A percentile compares a stretch with the other conserved stretches of the same genome.
Conservation (phyloP, 306 rosid genomes). For the Cicer pinnatifidum region DNA sequence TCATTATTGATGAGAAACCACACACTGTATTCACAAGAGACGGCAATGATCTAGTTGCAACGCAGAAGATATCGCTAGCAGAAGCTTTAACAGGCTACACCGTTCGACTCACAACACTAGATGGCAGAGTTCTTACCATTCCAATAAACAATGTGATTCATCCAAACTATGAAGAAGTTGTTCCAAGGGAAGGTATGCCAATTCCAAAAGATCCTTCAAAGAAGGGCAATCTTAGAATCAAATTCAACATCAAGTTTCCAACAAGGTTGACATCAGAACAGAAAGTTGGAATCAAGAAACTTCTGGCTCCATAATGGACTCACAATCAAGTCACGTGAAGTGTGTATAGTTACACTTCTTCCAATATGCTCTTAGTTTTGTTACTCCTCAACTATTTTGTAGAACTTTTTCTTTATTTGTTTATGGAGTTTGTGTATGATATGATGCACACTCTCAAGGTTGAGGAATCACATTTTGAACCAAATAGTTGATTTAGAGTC, state of each 20-base stretch:
- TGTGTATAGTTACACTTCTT: neutral
- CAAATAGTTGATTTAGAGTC: neutral
- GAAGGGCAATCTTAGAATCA: conserved; percentile 48
- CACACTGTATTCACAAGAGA: conserved; percentile 42
- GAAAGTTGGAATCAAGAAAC: conserved; percentile 44
- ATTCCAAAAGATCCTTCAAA: conserved; percentile 46
- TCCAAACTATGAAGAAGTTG: conserved; percentile 44
- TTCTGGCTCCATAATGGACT: conserved; percentile 21
- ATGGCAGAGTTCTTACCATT: conserved; percentile 41
- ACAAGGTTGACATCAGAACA: conserved; percentile 42
- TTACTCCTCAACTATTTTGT: neutral
- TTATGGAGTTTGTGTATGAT: conserved; percentile 12
- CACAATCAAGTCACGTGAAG: neutral
- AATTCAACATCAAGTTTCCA: conserved; percentile 45
- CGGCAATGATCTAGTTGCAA: conserved; percentile 44
- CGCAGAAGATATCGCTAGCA: conserved; percentile 41
- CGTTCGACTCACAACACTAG: conserved; percentile 41
- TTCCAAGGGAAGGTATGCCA: conserved; percentile 47
- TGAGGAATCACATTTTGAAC: conserved; percentile 1
- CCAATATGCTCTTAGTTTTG: no score
- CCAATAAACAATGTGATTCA: conserved; percentile 43
- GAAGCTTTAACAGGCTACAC: conserved; percentile 46
- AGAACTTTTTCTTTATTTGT: neutral
- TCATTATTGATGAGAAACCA: conserved; percentile 42
- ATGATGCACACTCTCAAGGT: neutral